Evolutionary conservation across 768 basidiomycete species (phyloP), one percentile per base, ranked within the genome.

Genomic region (Amanita subjunquillea): DNA sequence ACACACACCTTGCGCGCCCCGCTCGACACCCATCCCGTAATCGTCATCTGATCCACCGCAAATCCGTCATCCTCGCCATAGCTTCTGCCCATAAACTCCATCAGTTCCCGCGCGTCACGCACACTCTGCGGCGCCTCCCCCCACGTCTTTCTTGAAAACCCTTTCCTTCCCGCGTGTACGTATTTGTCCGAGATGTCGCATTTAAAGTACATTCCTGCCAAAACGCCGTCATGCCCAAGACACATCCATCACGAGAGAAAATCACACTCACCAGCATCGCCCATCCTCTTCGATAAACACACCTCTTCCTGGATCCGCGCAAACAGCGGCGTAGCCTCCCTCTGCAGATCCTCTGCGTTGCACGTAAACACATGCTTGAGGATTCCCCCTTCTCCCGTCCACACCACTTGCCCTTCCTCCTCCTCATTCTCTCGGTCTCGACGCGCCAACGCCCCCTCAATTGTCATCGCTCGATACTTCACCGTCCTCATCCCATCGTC

Each of bases 11-110:
- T 71, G 59, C 53, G 70, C 8, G 58, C 61, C 32, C 76, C 76
- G 9, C 65, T 20, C 15, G 66, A 63, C 23, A 68, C 65, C 76
- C 77, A 80, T 4, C 71, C 76, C 29, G 69, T 54, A 12, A 73
- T 64, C 6, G 57, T 55, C 45, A 71, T 56, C 37, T 59, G 48
- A 2, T 53, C 42, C 7, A 54, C 50, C 46, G 65, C 51, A 53
- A 48, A 32, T 23, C 15, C 38, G 10, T 23, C 36, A 4, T 48
- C 37, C 30, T 54, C 39, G 6, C 37, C 42, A 43, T 53, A 53
- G 22, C 20, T 47, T 25, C 25, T 41, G 12, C 53, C 39, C 45
- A 36, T 43, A 41, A 48, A 48, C 34, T 22, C 10, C 53, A 54
- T 39, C 37, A 54, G 15, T 6, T 40, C 45, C 44, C 23, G 38